Evolutionary conservation across 257 asterid genomes (phyloP).

Genomic region (Avicennia marina): DNA sequence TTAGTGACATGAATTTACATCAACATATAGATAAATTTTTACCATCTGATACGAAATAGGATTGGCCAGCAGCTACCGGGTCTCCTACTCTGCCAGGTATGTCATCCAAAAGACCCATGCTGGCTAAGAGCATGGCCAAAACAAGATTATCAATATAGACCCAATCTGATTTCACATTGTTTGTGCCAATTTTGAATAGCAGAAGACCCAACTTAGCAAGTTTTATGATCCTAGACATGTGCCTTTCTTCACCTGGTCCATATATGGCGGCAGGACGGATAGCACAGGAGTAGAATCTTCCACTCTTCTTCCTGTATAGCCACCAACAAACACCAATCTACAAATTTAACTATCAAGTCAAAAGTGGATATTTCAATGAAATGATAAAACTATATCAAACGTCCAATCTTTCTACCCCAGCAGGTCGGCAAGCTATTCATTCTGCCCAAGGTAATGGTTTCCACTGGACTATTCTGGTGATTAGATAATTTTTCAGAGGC

Average conservation of each 20-base stretch:
- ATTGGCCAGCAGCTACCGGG: conserved; percentile 89
- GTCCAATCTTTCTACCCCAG: too few species aligned
- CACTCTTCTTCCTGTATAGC: conserved; percentile 47
- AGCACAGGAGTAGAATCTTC: conserved; percentile 76
- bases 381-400: neutral
- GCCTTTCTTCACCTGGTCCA: conserved; percentile 98
- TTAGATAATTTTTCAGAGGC: neutral
- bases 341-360: neutral
- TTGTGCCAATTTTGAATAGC: conserved; percentile 65
- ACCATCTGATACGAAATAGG: conserved; percentile 97
- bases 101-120: conserved; percentile 96
- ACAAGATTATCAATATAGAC: conserved; percentile 83
- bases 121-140: conserved; percentile 73
- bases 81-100: conserved; percentile 77
- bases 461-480: neutral
- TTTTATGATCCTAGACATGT: conserved; percentile 74
- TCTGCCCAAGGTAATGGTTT: neutral
- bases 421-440: too few species aligned
- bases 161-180: conserved; percentile 83
- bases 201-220: conserved; percentile 79
- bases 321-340: conserved; percentile 5
- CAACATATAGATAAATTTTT: conserved; percentile 14
- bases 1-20: neutral
- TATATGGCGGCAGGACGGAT: conserved; percentile 96
- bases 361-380: neutral